Percentiles rank a stretch among this genome's conserved stretches.
These are phyloP conservation scores for Cadophora gregata DNA, from an alignment of 2,329 filamentous ascomycete species.

Conservation along the genomic window DNA sequence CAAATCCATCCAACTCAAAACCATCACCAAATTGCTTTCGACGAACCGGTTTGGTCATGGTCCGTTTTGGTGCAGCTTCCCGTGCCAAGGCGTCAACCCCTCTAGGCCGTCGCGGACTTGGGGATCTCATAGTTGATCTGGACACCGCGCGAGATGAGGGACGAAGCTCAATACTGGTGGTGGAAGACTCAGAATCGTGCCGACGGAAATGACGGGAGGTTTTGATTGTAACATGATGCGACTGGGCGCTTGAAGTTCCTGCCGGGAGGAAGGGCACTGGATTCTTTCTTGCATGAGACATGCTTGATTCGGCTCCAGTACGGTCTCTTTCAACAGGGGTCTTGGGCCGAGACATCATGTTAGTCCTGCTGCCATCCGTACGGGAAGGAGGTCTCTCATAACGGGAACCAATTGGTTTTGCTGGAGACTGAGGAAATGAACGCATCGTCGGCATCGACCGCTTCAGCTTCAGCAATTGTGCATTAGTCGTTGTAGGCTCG, in stretches of 20 bases:
- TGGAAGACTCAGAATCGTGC: constrained; percentile 78
- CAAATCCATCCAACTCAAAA: constrained; percentile 89
- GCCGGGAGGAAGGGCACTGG: constrained; percentile 80
- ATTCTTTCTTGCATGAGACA: constrained; percentile 61
- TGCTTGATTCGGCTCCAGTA: constrained; percentile 55
- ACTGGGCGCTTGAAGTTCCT: constrained; percentile 73
- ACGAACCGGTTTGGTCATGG: constrained; percentile 74
- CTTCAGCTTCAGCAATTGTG: constrained; percentile 69
- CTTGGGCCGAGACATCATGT: constrained; percentile 65
- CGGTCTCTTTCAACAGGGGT: constrained; percentile 69
- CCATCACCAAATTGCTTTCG: constrained; percentile 86
- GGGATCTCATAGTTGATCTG: constrained; percentile 60
- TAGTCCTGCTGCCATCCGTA: constrained; percentile 56
- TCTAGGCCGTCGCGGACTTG: constrained; percentile 58
- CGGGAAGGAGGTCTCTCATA: constrained; percentile 66
- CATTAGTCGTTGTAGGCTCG: constrained; percentile 68
- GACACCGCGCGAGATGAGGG: constrained; percentile 64
- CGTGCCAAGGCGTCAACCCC: constrained; percentile 49
- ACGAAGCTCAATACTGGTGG: constrained; percentile 61
- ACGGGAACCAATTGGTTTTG: constrained; percentile 54
- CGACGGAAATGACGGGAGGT: constrained; percentile 74
- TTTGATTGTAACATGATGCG: constrained; percentile 79
- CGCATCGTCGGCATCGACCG: constrained; percentile 67
- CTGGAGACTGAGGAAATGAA: constrained; percentile 54
- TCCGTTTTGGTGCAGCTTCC: constrained; percentile 65